Evolutionary conservation across 257 asterid genomes (phyloP), one percentile per base, ranked within the genome.

Genomic region (Ilex aquifolium): DNA sequence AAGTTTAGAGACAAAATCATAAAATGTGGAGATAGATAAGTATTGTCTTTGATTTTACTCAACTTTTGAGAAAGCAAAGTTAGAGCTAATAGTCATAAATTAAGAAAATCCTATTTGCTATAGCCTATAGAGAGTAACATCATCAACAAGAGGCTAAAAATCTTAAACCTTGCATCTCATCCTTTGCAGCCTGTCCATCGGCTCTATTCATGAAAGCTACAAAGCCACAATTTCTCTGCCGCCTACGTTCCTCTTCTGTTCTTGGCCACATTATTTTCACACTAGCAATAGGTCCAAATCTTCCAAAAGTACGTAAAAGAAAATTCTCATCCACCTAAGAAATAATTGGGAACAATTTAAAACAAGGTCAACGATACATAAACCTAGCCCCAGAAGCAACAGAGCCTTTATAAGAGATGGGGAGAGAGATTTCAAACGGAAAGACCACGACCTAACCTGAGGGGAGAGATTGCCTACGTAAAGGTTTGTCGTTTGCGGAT

Each of bases 201-300:
- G 83, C 65, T 68, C 97, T 87, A 66, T 90, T 90, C 97, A 90
- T 90, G 82, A 87, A 90, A 75, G 97, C 92, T 73, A 90, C 97
- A 83, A 90, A 90, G 52, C 97, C 97, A 70, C 95, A 90, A 68
- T 90, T 90, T 64, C 97, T 83, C 69, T 87, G 92, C 57, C 97
- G 80, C 75, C 90, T 78, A 50, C 77, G 73, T 63, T 91, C 98
- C 75, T 91, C 98, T 77, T 91, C 98, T 16, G 98, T 91, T 79
- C 98, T 84, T 13, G 98, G 98, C 98, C 98, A 91, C 98, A 91
- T 91, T 71, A 91, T 91, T 67, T 91, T 91, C 61, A 91, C 98
- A 77, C 98, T 91, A 44, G 98, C 98, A 65, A 91, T 86, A 57
- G 98, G 98, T 52, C 98, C 98, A 80, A 91, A 91, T 78, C 98